Conservation (phyloP, 192 early-diverging fungal genomes). For the Diversispora epigaea region DNA sequence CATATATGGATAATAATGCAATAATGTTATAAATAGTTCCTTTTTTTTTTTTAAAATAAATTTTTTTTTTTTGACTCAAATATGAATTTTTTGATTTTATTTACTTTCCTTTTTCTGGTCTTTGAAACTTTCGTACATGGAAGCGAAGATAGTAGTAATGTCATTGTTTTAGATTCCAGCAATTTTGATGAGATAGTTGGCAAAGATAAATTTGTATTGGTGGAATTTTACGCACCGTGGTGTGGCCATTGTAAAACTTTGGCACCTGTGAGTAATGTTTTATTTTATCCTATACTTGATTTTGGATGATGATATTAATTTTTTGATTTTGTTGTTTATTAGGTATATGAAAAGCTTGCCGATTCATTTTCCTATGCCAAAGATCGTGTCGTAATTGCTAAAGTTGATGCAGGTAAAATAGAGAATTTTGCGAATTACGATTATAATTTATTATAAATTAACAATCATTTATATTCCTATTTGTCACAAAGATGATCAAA, state of each 20-base stretch:
- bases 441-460: neutral
- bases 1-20: too few species aligned
- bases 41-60: too few species aligned
- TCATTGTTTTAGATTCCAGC: conserved; percentile 36
- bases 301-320: neutral
- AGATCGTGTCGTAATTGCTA: conserved; percentile 84
- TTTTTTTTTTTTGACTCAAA: too few species aligned
- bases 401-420: conserved; percentile 62
- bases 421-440: neutral
- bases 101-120: too few species aligned
- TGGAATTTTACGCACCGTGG: conserved; percentile 93
- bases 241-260: conserved; percentile 83
- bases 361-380: conserved; percentile 70
- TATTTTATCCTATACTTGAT: neutral
- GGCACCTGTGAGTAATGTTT: conserved; percentile 40
- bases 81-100: too few species aligned
- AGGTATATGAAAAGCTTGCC: conserved; percentile 79
- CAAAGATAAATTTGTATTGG: conserved; percentile 83
- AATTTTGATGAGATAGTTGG: conserved; percentile 72
- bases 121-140: too few species aligned
- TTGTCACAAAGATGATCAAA: conserved; percentile 65
- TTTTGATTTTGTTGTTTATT: neutral
- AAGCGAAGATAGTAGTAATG: conserved; percentile 18
- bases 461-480: conserved; percentile 43
- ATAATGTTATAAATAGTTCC: too few species aligned